Conservation (phyloP, 108 stramenopile species). For the Fragilariopsis cylindrus region DNA sequence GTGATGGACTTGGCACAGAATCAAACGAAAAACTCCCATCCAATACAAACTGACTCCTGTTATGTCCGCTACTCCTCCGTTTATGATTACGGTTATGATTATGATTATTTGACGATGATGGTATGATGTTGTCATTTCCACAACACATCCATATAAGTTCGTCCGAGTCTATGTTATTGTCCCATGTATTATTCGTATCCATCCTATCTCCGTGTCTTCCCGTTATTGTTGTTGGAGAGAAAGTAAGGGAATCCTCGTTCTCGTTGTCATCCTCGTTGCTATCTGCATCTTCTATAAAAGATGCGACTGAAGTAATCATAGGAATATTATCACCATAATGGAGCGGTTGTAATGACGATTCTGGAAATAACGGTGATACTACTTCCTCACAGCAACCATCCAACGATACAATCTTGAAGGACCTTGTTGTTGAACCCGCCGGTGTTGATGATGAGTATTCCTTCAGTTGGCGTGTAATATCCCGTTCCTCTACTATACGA, state of each 20-base stretch:
- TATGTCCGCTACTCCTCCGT: neutral
- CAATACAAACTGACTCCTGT: conserved; percentile 4
- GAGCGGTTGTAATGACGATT: neutral
- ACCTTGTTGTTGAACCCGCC: neutral
- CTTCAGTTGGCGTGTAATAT: no score
- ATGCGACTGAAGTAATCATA: neutral
- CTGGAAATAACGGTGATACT: conserved; percentile 6
- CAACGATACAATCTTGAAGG: neutral
- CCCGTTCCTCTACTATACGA: neutral
- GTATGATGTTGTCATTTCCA: neutral
- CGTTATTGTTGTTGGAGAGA: neutral
- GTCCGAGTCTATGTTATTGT: neutral
- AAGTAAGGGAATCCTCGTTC: neutral
- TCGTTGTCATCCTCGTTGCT: no score
- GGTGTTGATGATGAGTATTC: neutral
- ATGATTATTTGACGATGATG: neutral
- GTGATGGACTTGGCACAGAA: neutral
- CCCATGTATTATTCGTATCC: neutral
- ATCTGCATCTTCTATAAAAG: no score
- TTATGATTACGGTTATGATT: no score
- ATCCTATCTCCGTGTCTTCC: neutral
- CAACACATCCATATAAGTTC: neutral
- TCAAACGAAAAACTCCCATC: conserved; percentile 10
- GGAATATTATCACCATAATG: neutral
- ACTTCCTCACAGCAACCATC: conserved; percentile 1